Evolutionary conservation across 2,329 filamentous ascomycete genomes (phyloP).

Genomic region (Pseudogymnoascus sp.): DNA sequence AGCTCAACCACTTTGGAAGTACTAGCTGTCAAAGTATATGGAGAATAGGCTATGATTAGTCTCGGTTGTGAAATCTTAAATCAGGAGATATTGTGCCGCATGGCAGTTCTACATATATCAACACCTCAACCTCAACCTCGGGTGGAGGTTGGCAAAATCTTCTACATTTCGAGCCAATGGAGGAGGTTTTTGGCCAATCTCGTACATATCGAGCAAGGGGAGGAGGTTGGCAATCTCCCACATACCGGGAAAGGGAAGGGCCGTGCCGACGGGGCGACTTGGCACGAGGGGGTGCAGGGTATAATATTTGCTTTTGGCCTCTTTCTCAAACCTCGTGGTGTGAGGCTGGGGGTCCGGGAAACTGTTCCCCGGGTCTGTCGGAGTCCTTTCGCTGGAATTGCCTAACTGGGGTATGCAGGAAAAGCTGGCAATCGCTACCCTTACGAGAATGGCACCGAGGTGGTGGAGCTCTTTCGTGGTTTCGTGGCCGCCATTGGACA

Average conservation of each 20-base stretch:
- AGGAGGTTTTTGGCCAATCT: not conserved
- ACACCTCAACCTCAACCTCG: not conserved
- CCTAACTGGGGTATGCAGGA: too few species aligned
- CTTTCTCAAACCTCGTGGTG: not conserved
- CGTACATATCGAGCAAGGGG: not conserved
- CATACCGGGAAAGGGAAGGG: not conserved
- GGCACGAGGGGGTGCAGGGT: not conserved
- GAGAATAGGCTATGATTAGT: not conserved
- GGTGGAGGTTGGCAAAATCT: not conserved
- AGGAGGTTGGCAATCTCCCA: not conserved
- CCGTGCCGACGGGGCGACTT: not conserved
- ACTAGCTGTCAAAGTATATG: not conserved
- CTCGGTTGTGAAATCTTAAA: not conserved
- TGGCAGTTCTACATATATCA: not conserved
- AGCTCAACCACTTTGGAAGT: not conserved
- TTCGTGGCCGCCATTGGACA: not conserved
- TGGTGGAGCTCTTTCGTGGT: not conserved
- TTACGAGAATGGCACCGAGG: not conserved
- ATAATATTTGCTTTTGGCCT: not conserved
- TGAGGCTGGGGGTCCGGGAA: not conserved
- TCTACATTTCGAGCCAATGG: not conserved
- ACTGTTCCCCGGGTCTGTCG: not conserved
- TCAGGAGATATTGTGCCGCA: not conserved
- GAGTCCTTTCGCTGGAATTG: not conserved
- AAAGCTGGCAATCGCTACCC: not conserved